Percentiles rank a stretch among this genome's conserved stretches.
Evolutionary conservation across 106 monocot species (phyloP).

Genomic region (Alisma plantagoaquatica): DNA sequence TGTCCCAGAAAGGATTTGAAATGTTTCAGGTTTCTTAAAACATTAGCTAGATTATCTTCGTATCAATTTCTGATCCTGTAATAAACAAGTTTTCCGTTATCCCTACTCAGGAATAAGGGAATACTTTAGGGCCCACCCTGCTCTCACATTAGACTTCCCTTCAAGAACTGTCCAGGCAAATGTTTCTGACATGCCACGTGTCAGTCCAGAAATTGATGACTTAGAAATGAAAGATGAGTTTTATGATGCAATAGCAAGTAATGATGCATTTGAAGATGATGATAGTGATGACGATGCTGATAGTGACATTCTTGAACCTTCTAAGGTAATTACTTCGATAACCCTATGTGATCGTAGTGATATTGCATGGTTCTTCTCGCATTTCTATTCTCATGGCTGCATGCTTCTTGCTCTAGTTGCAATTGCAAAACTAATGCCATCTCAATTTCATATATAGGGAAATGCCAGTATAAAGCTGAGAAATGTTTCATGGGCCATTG

Average conservation of each 20-base stretch:
- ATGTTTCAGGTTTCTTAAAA: too few relatives aligned
- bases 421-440: too few relatives aligned
- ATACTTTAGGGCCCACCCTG: constrained; percentile 81
- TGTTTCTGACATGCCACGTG: constrained; percentile 19
- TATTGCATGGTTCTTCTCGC: too few relatives aligned
- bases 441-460: too few relatives aligned
- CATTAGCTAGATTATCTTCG: too few relatives aligned
- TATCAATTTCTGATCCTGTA: too few relatives aligned
- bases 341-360: too few relatives aligned
- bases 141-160: constrained; percentile 32
- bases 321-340: background rate
- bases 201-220: constrained; percentile 39
- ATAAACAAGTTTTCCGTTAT: too few relatives aligned
- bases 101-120: constrained; percentile 79
- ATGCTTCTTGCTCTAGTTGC: too few relatives aligned
- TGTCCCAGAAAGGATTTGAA: too few relatives aligned
- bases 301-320: constrained; percentile 23
- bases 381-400: too few relatives aligned
- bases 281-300: constrained; percentile 65
- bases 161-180: constrained; percentile 30
- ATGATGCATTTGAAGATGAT: constrained; percentile 56
- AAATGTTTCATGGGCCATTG: constrained; percentile 89
- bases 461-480: constrained; percentile 76
- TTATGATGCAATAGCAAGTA: constrained; percentile 81
- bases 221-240: constrained; percentile 69